These are phyloP conservation scores for Coccomyxa subellipsoidea DNA, from an alignment of 163 green algal genomes.

Conservation along the genomic window DNA sequence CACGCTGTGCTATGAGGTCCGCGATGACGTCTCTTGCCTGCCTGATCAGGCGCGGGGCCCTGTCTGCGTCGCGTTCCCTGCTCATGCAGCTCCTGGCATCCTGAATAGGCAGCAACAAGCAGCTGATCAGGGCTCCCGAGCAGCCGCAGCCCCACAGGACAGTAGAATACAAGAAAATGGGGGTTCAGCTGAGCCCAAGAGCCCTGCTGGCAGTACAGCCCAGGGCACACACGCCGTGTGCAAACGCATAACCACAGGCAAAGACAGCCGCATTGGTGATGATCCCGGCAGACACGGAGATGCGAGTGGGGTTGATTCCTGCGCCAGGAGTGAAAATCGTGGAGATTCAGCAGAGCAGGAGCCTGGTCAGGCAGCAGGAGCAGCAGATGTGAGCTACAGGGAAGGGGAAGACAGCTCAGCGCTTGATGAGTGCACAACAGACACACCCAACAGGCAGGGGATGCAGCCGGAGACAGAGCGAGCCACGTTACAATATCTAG, in stretches of 20 bases:
- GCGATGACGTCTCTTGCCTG: not conserved
- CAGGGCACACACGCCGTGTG: too few relatives aligned
- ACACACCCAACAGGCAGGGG: not conserved
- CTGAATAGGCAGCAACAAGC: not conserved
- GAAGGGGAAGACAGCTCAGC: too few relatives aligned
- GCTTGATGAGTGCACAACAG: not conserved
- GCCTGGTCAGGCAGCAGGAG: too few relatives aligned
- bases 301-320: not conserved
- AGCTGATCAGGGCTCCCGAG: too few relatives aligned
- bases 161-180: too few relatives aligned
- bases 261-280: too few relatives aligned
- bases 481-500: not conserved
- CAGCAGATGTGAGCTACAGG: not conserved
- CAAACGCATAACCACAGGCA: too few relatives aligned
- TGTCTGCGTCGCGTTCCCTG: not conserved
- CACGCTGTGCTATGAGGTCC: constrained; percentile 1
- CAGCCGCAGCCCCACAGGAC: too few relatives aligned
- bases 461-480: not conserved
- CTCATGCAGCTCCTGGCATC: not conserved
- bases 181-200: too few relatives aligned
- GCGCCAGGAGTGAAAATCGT: not conserved
- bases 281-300: too few relatives aligned
- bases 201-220: too few relatives aligned
- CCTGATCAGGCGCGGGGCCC: not conserved
- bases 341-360: not conserved